phyloP scores from a whole-genome alignment of 164 flowering plant genomes.

The Piper betle region DNA sequence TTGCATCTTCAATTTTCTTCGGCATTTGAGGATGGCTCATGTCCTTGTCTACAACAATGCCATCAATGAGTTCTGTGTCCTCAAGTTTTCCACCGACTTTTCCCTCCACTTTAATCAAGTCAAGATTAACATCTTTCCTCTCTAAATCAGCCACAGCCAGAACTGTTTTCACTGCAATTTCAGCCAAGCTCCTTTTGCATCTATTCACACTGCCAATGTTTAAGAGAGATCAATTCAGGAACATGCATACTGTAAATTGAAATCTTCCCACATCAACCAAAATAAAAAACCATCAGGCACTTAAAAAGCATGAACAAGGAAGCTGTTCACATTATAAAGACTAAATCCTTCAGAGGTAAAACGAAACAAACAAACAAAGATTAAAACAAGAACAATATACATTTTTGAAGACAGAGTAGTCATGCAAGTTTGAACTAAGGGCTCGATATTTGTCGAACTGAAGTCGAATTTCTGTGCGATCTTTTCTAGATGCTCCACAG shows the following conservation, averaged over 20 bases:
- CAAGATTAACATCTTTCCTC: slow-evolving; percentile 92
- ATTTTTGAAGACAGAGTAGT: slow-evolving; percentile 93
- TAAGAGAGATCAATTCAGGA: not conserved
- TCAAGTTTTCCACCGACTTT: slow-evolving; percentile 97
- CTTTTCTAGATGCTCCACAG: slow-evolving; percentile 70
- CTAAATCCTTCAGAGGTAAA: not conserved
- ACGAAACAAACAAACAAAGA: not conserved
- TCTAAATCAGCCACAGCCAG: slow-evolving; percentile 95
- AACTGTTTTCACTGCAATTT: slow-evolving; percentile 98
- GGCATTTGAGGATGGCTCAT: slow-evolving; percentile 99
- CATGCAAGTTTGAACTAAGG: slow-evolving; percentile 94
- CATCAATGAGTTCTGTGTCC: slow-evolving; percentile 87
- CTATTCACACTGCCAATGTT: slow-evolving; percentile 73
- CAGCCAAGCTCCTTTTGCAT: slow-evolving; percentile 87
- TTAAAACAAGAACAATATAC: slow-evolving; percentile 15
- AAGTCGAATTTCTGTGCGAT: slow-evolving; percentile 84
- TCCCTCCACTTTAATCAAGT: slow-evolving; percentile 90
- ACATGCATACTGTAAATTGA: not conserved
- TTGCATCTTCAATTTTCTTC: slow-evolving; percentile 78
- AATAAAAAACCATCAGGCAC: not conserved
- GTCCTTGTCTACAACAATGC: slow-evolving; percentile 92
- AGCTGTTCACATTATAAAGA: not conserved
- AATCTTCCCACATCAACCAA: not conserved
- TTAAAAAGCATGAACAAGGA: not conserved
- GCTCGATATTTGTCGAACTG: slow-evolving; percentile 40